Conservation (phyloP, 768 basidiomycete genomes). For the Dacryopinax spathularia region DNA sequence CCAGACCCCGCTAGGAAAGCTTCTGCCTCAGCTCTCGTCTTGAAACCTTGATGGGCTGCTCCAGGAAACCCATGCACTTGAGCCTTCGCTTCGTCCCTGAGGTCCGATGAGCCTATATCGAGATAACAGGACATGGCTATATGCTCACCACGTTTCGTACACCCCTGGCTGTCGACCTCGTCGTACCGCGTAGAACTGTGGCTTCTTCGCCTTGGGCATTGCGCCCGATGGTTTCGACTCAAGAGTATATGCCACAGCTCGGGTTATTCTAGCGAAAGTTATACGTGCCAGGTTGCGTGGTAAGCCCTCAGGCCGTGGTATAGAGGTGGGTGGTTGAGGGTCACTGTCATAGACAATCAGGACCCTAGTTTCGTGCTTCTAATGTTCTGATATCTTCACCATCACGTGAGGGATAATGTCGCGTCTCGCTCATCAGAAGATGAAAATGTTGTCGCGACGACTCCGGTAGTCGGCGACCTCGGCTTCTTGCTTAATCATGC, state of each 20-base stretch:
- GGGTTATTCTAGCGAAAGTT: not conserved
- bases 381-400: not conserved
- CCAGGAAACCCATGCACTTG: constrained; percentile 53
- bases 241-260: constrained; percentile 1
- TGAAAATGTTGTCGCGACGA: too few species aligned
- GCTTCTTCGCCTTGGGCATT: constrained; percentile 32
- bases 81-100: constrained; percentile 55
- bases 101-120: not conserved
- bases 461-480: too few species aligned
- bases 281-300: not conserved
- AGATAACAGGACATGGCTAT: not conserved
- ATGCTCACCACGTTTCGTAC: constrained; percentile 49
- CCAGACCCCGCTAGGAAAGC: constrained; percentile 37
- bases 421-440: too few species aligned
- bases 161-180: constrained; percentile 51
- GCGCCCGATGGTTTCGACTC: constrained; percentile 12
- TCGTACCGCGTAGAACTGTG: constrained; percentile 58
- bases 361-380: not conserved
- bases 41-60: constrained; percentile 57
- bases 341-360: not conserved
- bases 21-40: constrained; percentile 40
- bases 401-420: not conserved
- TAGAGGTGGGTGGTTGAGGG: too few species aligned
- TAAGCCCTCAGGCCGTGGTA: too few species aligned
- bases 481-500: too few species aligned